Base-by-base conservation (phyloP, 495 filamentous ascomycete species). In the Xanthoparmelia taractica region DNA sequence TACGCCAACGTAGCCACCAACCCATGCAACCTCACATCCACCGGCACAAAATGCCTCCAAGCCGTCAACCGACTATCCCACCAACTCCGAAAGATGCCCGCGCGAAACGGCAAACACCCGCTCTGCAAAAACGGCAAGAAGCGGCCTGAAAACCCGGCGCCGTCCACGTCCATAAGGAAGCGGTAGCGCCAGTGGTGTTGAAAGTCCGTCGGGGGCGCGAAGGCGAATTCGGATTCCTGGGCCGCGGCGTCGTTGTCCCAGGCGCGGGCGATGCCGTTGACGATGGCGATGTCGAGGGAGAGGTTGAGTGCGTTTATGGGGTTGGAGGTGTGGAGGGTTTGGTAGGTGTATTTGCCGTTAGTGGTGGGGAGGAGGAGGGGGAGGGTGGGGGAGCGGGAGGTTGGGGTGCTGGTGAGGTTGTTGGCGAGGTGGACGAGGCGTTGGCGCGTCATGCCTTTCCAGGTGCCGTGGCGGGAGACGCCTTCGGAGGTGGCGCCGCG, bases 31-130 rank as follows among this genome's bases (percentile, higher is more conserved):
- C 90, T 79, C 8, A 87, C 63, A 68, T 92, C 90, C 5, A 91
- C 62, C 0, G 90, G 90, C 0, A 92, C 85, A 59, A 90, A 94
- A 72, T 94, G 89, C 27, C 82, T 73, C 89, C 89, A 94, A 8
- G 89, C 81, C 59, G 78, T 77, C 20, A 94, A 69, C 0, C 90
- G 81, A 29, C 83, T 80, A 59, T 87, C 85, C 70, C 83, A 91
- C 90, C 90, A 94, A 65, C 89, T 82, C 6, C 83, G 77, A 72
- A 92, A 91, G 5, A 92, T 75, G 0, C 78, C 77, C 0, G 84
- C 79, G 0, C 78, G 79, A 66, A 94, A 83, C 0, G 87, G 86
- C 2, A 90, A 73, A 52, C 78, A 83, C 64, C 73, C 73, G n/a
- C 83, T 85, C 58, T 79, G 78, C 29, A 87, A 74, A 66, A 92